Evolutionary conservation across 1,284 basidiomycete genomes (phyloP).

Genomic region (Mycosarcoma maydis): DNA sequence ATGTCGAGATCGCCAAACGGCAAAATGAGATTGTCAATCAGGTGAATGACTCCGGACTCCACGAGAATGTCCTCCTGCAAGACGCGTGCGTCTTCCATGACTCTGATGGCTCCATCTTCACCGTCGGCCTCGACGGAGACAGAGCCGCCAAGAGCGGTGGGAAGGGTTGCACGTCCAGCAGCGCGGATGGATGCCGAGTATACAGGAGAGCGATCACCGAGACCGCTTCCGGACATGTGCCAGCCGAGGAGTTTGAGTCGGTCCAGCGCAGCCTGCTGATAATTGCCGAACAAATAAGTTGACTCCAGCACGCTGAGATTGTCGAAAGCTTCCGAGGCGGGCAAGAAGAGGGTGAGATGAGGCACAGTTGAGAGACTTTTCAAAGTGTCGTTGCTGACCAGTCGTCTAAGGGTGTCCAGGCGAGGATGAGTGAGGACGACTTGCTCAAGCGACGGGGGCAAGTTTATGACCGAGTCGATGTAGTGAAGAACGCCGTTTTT

Average conservation of each 20-base stretch:
- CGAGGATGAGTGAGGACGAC: conserved; percentile 55
- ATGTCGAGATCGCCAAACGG: conserved; percentile 80
- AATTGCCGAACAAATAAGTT: conserved; percentile 52
- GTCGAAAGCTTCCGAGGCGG: conserved; percentile 82
- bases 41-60: conserved; percentile 78
- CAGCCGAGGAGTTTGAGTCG: conserved; percentile 60
- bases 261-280: conserved; percentile 50
- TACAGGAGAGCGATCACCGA: conserved; percentile 53
- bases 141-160: conserved; percentile 59
- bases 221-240: conserved; percentile 59
- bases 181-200: conserved; percentile 41
- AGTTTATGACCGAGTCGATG: conserved; percentile 78
- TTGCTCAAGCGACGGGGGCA: conserved; percentile 75
- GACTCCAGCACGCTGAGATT: conserved; percentile 50
- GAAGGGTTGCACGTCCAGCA: conserved; percentile 25
- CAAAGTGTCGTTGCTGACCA: conserved; percentile 62
- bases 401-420: conserved; percentile 61
- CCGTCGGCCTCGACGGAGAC: conserved; percentile 34
- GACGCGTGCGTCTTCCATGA: conserved; percentile 34
- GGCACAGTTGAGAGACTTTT: conserved; percentile 67
- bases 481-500: conserved; percentile 80
- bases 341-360: conserved; percentile 88
- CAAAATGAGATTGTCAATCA: conserved; percentile 83
- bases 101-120: conserved; percentile 17
- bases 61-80: conserved; percentile 61